These are phyloP conservation scores for Backusella tarrabulga DNA, from an alignment of 192 early-diverging fungal genomes.

Conservation along the genomic window DNA sequence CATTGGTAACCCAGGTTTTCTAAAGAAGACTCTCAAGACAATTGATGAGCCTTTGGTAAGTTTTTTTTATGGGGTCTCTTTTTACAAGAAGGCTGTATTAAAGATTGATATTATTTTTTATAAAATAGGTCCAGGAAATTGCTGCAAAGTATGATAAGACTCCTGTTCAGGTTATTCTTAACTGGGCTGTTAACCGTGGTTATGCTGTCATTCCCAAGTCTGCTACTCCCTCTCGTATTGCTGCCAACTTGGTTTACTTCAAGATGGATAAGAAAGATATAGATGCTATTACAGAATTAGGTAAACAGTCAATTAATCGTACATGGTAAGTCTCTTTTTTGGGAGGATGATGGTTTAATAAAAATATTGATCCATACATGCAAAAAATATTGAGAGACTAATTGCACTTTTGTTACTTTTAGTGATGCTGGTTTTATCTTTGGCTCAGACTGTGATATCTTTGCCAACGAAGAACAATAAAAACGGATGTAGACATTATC, in stretches of 20 bases:
- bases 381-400: too few relatives aligned
- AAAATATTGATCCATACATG: not conserved
- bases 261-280: slow-evolving; percentile 16
- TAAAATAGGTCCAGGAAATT: slow-evolving; percentile 39
- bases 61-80: not conserved
- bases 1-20: slow-evolving; percentile 46
- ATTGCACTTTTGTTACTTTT: not conserved
- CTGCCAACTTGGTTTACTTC: slow-evolving; percentile 52
- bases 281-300: slow-evolving; percentile 21
- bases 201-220: slow-evolving; percentile 63
- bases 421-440: not conserved
- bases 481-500: not conserved
- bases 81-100: not conserved
- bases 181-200: slow-evolving; percentile 53
- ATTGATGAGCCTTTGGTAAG: slow-evolving; percentile 47
- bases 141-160: slow-evolving; percentile 46
- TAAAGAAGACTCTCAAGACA: slow-evolving; percentile 42
- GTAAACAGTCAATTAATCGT: slow-evolving; percentile 11
- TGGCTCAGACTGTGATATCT: not conserved
- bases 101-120: not conserved
- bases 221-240: slow-evolving; percentile 46
- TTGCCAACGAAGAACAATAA: not conserved
- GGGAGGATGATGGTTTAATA: not conserved
- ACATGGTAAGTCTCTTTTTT: slow-evolving; percentile 12
- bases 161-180: slow-evolving; percentile 54